Evolutionary conservation across 177 flowering plant genomes (phyloP).

Genomic region (Vitis hybrid): DNA sequence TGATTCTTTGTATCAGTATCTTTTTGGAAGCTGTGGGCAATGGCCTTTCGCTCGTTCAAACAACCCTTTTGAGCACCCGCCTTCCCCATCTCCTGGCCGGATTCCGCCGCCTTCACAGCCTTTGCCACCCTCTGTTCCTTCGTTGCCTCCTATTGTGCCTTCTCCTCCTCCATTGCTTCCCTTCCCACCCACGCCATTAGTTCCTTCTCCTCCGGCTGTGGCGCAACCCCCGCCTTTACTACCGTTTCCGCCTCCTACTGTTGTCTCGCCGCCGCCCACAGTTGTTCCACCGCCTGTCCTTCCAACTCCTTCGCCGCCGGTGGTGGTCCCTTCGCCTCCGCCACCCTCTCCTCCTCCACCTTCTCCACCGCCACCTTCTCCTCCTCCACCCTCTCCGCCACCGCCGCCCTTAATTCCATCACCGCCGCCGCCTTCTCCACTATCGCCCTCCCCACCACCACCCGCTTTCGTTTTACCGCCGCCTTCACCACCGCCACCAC

Average conservation of each 20-base stretch:
- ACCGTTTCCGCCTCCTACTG: conserved; percentile 1
- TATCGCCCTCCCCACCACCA: conserved; percentile 15
- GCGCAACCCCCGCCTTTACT: background rate
- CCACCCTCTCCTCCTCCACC: conserved; percentile 3
- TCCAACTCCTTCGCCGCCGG: conserved; percentile 11
- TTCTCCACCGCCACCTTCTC: conserved; percentile 18
- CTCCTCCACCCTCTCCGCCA: conserved; percentile 4
- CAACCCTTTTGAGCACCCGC: conserved; percentile 41
- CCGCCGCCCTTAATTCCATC: conserved; percentile 11
- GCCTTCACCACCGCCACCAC: conserved; percentile 10
- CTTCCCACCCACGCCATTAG: conserved; percentile 9
- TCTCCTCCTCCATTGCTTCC: conserved; percentile 6
- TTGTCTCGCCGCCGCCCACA: background rate
- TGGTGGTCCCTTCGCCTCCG: background rate
- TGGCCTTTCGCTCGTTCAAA: conserved; percentile 65
- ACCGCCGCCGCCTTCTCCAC: conserved; percentile 5
- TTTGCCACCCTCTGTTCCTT: conserved; percentile 6
- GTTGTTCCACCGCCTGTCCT: background rate
- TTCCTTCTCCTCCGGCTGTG: conserved; percentile 5
- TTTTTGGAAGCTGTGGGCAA: conserved; percentile 62
- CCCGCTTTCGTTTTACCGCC: background rate
- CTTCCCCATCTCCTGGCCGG: conserved; percentile 13
- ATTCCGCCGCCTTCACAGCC: conserved; percentile 14
- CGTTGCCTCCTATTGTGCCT: background rate
- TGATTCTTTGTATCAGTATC: conserved; percentile 51